Evolutionary conservation across 1,284 basidiomycete species (phyloP), one percentile per base, ranked within the genome.

Genomic region (Moniliella sp.): DNA sequence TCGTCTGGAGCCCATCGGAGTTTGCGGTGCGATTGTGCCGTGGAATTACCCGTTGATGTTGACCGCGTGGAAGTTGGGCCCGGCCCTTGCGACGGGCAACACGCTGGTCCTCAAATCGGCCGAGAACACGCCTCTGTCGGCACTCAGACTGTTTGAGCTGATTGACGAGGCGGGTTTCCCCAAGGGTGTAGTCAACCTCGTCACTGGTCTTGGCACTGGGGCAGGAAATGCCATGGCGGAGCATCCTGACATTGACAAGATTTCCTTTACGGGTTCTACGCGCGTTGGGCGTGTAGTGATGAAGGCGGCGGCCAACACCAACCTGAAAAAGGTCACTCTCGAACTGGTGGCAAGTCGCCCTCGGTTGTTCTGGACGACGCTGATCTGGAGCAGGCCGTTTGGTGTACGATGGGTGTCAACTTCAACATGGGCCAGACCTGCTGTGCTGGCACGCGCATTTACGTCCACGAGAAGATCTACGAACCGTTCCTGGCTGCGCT

Each of bases 1-100:
- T 64, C 69, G 75, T 17, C 81, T 88, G 60, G 86, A 94, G 63
- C 84, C 88, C 11, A 76, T 91, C 48, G 88, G 86, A 46, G 83
- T 93, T 37, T 83, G 46, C 34, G 50, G 50, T 32, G 48, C 50
- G 36, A 53, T 53, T 40, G 50, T 44, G 32, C 50, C 44, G 8
- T 51, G 43, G 45, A 84, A 86, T 64, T 86, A 83, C 60, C 83
- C 81, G 10, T 76, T 86, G 57, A 72, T 72, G 46, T 83, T 86
- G 80, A 80, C 78, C 14, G 49, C 49, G 25, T 57, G 42, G 45
- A 49, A 91, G 67, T 76, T 83, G 4, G 61, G 50, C 8, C 52
- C 54, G 4, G 54, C 53, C 0, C 40, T 57, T 3, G 51, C 52
- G 5, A 41, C 45, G 7, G 54, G 54, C 5, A 53, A 51, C 34